Evolutionary conservation across 2,329 filamentous ascomycete genomes (phyloP).

Genomic region (Dactylellina drechsleri): DNA sequence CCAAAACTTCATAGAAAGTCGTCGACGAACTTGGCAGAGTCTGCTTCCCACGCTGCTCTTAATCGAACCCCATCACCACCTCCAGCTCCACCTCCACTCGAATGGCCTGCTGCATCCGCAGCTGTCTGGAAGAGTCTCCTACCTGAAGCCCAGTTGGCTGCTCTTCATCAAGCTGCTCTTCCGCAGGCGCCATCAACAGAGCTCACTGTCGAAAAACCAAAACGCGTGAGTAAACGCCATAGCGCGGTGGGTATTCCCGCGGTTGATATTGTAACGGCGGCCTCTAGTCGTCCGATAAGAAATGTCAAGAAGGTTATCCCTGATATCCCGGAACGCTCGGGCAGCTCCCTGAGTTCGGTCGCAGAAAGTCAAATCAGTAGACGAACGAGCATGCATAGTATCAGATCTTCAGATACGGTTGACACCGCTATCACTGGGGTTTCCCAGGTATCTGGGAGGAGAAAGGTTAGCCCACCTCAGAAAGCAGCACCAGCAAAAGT

Average conservation of each 20-base stretch:
- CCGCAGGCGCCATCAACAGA: conserved; percentile 64
- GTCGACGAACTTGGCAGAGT: conserved; percentile 66
- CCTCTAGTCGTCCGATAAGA: conserved; percentile 39
- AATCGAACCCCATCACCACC: conserved; percentile 61
- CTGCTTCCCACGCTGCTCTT: conserved; percentile 61
- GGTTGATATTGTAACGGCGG: conserved; percentile 56
- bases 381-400: conserved; percentile 48
- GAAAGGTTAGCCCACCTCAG: conserved; percentile 33
- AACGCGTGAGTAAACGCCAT: conserved; percentile 74
- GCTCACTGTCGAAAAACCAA: conserved; percentile 75
- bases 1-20: conserved; percentile 71
- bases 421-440: conserved; percentile 47
- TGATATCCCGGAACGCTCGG: conserved; percentile 41
- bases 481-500: conserved; percentile 19
- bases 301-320: conserved; percentile 46
- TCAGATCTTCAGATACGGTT: conserved; percentile 44
- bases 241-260: conserved; percentile 65
- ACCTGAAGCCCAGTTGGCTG: conserved; percentile 59
- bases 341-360: conserved; percentile 45
- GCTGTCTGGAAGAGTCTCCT: conserved; percentile 52
- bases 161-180: conserved; percentile 61
- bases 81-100: conserved; percentile 54
- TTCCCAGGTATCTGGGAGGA: conserved; percentile 34
- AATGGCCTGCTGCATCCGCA: conserved; percentile 54
- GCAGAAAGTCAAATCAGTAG: conserved; percentile 43